phyloP scores from a whole-genome alignment of 2,329 filamentous ascomycete genomes.

The Dactylellina cionopaga region DNA sequence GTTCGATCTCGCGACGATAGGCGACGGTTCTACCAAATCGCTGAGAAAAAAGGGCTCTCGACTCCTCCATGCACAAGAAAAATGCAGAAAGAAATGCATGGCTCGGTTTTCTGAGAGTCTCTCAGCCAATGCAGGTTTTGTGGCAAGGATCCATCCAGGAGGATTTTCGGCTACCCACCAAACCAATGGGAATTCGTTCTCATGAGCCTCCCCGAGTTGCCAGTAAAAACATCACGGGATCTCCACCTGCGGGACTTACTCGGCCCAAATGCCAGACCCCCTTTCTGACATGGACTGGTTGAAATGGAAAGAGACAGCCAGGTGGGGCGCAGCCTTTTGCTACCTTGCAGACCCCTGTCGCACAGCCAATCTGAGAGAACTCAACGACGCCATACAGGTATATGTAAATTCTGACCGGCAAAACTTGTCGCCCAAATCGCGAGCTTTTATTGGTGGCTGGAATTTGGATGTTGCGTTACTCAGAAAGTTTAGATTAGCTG shows the following conservation, averaged over 20 bases:
- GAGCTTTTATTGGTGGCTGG: constrained; percentile 48
- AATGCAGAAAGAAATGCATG: constrained; percentile 8
- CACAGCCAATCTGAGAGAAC: constrained; percentile 48
- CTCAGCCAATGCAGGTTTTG: constrained; percentile 30
- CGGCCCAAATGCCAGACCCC: constrained; percentile 46
- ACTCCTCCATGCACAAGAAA: background rate
- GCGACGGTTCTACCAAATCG: constrained; percentile 34
- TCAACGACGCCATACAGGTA: constrained; percentile 44
- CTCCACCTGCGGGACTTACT: constrained; percentile 46
- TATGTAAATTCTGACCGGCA: constrained; percentile 30
- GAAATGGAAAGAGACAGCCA: constrained; percentile 52
- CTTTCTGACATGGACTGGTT: constrained; percentile 44
- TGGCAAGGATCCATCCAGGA: constrained; percentile 33
- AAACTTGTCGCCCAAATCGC: constrained; percentile 52
- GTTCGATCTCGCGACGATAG: constrained; percentile 51
- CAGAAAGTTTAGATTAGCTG: constrained; percentile 52
- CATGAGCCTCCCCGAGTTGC: constrained; percentile 8
- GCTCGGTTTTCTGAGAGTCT: background rate
- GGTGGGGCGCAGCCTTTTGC: constrained; percentile 44
- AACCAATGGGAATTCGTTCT: constrained; percentile 37
- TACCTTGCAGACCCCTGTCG: constrained; percentile 35
- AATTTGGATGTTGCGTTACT: constrained; percentile 25
- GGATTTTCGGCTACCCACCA: constrained; percentile 4
- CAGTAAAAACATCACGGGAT: constrained; percentile 51
- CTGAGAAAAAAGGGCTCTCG: background rate